Percentiles rank a stretch among this genome's conserved stretches.
phyloP scores from a whole-genome alignment of 768 basidiomycete genomes.

The Leccinum truebloodii region DNA sequence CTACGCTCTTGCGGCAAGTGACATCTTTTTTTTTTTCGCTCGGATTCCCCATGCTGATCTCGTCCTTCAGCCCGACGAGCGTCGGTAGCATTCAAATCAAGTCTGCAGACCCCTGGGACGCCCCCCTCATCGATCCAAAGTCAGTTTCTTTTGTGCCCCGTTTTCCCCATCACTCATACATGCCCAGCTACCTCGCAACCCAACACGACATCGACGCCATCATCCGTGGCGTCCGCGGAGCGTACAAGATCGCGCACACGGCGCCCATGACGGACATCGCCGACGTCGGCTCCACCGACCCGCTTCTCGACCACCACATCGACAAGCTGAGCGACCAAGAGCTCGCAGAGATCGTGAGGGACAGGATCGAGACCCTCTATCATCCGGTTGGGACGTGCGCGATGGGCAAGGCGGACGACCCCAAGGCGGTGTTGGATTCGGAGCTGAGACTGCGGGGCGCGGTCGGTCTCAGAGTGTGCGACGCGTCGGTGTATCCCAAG shows the following conservation, averaged over 20 bases:
- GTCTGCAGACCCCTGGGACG: conserved; percentile 42
- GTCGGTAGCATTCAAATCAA: conserved; percentile 41
- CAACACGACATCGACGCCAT: conserved; percentile 41
- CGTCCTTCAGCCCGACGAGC: conserved; percentile 42
- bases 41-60: background rate
- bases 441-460: conserved; percentile 45
- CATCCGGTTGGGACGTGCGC: conserved; percentile 43
- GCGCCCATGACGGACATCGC: conserved; percentile 40
- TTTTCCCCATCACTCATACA: background rate
- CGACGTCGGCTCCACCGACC: conserved; percentile 32
- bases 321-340: conserved; percentile 34
- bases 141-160: conserved; percentile 18
- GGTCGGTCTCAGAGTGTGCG: conserved; percentile 44
- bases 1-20: conserved; percentile 28
- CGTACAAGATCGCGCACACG: conserved; percentile 39
- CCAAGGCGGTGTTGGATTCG: conserved; percentile 44
- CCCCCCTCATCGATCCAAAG: conserved; percentile 47
- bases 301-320: conserved; percentile 41
- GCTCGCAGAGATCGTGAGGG: conserved; percentile 36
- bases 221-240: conserved; percentile 42
- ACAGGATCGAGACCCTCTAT: conserved; percentile 42
- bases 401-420: conserved; percentile 41
- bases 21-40: background rate
- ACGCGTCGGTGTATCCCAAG: conserved; percentile 47
- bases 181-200: conserved; percentile 42